Base-by-base conservation (phyloP, 257 asterid genomes). In the Petunia axillaris region DNA sequence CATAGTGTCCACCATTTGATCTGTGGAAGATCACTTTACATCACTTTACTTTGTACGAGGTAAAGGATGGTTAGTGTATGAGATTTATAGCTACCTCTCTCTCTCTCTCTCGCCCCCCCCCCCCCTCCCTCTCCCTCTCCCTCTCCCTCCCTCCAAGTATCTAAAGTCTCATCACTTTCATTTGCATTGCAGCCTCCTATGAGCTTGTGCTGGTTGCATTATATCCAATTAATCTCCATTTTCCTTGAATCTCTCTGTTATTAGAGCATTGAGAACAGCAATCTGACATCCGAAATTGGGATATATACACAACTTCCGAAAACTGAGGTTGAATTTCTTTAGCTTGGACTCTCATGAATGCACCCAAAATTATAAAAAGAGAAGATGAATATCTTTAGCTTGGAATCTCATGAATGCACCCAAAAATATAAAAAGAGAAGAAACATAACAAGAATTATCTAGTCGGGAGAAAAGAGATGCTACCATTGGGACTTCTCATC, bases 181-280 rank as follows among this genome's bases (percentile, higher is more conserved):
- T 75, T 71, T 14, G 81, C 76, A 84, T 89, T 25, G 25, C 89
- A 88, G 91, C 89, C 91, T 82, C 89, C 91, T 48, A 52, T 84
- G 84, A 84, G 80, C 77, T 81, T 87, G 82, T 85, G 85, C 64
- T 88, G 90, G 82, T 81, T 78, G 84, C 79, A 54, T 81, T 77
- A 78, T 73, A 36, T 64, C 85, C 59, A 35, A 25, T 50, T 9
- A 73, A 35, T 10, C 36, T 11, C 55, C 80, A 76, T 76, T 76
- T 76, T 76, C 52, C 67, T 14, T 55, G 39, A 76, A 39, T 76
- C 14, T 55, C 16, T 55, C 25, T 55, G 40, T 76, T 76, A 57
- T 15, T 48, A 50, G 77, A 73, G 62, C 36, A 73, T 50, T 43
- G 77, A 71, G 44, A 11, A 73, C 13, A 2, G 14, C 35, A 50